These are phyloP conservation scores for Plantago lanceolata DNA, from an alignment of 305 asterid species.

Conservation along the genomic window DNA sequence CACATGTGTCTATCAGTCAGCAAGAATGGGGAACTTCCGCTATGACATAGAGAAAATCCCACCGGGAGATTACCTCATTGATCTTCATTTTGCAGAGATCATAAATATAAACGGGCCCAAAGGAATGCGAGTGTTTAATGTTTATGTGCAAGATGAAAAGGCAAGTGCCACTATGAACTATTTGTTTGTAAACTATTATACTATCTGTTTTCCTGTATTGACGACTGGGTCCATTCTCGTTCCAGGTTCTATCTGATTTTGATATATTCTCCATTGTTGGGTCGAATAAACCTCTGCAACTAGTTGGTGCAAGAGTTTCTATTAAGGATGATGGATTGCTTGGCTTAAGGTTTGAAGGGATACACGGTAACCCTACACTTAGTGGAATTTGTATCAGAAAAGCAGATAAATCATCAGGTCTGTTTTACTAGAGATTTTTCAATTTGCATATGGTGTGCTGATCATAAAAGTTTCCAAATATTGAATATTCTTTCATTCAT, in stretches of 20 bases:
- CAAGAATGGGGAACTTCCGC: slow-evolving; percentile 68
- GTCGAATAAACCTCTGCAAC: slow-evolving; percentile 83
- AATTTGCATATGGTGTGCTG: neutral
- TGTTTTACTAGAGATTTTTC: slow-evolving; percentile 13
- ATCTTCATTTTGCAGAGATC: slow-evolving; percentile 90
- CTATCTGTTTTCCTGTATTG: neutral
- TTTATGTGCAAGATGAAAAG: slow-evolving; percentile 86
- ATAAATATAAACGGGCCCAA: slow-evolving; percentile 79
- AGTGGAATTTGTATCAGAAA: slow-evolving; percentile 85
- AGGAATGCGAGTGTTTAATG: slow-evolving; percentile 85
- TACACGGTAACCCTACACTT: slow-evolving; percentile 71
- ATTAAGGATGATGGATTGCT: slow-evolving; percentile 60
- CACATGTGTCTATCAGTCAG: slow-evolving; percentile 72
- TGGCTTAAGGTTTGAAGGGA: slow-evolving; percentile 69
- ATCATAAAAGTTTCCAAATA: neutral
- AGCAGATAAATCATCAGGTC: slow-evolving; percentile 54
- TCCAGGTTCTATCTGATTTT: slow-evolving; percentile 81
- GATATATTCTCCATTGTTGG: slow-evolving; percentile 91
- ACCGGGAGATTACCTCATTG: slow-evolving; percentile 66
- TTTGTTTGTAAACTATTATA: neutral
- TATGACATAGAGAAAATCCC: slow-evolving; percentile 57
- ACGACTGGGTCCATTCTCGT: slow-evolving; percentile 4
- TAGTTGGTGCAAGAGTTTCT: slow-evolving; percentile 61
- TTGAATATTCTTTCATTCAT: slow-evolving; percentile 16
- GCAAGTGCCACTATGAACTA: slow-evolving; percentile 33